Conservation (phyloP, 140 eudicot genomes). For the Oenanthe javanica region DNA sequence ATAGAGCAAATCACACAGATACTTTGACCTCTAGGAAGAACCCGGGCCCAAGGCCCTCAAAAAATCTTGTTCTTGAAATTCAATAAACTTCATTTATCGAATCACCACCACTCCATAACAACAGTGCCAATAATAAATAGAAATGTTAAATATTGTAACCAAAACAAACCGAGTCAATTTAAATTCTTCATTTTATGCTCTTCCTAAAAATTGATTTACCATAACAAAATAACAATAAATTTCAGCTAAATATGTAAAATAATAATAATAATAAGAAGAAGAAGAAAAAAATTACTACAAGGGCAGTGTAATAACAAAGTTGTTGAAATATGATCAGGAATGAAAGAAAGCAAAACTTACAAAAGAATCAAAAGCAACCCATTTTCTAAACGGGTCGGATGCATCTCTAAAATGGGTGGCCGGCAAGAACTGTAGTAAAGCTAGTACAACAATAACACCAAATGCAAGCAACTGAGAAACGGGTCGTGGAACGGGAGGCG, state of each 20-base stretch:
- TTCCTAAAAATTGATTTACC: background rate
- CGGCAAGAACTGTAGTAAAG: constrained; percentile 12
- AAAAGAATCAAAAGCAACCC: constrained; percentile 7
- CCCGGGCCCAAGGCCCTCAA: background rate
- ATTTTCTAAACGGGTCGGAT: constrained; percentile 16
- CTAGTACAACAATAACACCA: constrained; percentile 3
- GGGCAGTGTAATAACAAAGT: background rate
- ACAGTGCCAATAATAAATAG: background rate
- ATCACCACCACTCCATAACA: background rate
- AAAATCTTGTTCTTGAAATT: background rate
- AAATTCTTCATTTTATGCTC: background rate
- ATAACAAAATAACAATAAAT: background rate
- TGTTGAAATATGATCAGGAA: background rate
- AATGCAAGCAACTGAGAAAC: constrained; percentile 12
- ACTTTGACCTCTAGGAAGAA: background rate
- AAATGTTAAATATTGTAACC: background rate
- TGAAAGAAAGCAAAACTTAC: background rate
- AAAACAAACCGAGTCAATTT: background rate
- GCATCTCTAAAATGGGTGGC: constrained; percentile 17
- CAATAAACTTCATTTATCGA: background rate
- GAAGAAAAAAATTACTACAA: background rate
- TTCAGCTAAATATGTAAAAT: too few species aligned
- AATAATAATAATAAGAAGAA: too few species aligned
- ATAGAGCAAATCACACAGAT: background rate
- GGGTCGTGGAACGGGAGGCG: constrained; percentile 12